Evolutionary conservation across 352 stramenopile genomes (phyloP).

Genomic region (Albugo laibachii): DNA sequence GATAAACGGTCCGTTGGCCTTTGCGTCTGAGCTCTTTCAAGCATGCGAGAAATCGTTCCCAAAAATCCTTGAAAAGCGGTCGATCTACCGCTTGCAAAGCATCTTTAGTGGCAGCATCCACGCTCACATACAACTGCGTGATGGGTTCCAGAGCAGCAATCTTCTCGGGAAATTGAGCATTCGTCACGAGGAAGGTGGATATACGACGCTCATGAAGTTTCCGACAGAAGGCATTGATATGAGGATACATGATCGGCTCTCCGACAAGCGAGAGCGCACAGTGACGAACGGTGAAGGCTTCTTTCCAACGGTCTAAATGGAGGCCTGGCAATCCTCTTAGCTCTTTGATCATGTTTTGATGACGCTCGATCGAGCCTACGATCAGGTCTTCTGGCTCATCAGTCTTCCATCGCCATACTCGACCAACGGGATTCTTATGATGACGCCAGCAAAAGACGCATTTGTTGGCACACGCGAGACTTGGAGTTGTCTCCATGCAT

Average conservation of each 20-base stretch:
- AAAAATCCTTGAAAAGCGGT: slow-evolving; percentile 94
- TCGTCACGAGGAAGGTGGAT: slow-evolving; percentile 97
- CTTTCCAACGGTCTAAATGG: slow-evolving; percentile 85
- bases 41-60: slow-evolving; percentile 88
- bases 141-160: slow-evolving; percentile 91
- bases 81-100: slow-evolving; percentile 90
- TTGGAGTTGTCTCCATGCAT: slow-evolving; percentile 98
- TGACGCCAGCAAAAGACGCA: slow-evolving; percentile 98
- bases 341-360: slow-evolving; percentile 91
- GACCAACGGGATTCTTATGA: slow-evolving; percentile 97
- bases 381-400: slow-evolving; percentile 93
- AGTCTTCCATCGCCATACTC: slow-evolving; percentile 96
- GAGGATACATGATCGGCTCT: slow-evolving; percentile 97
- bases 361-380: slow-evolving; percentile 76
- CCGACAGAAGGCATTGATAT: slow-evolving; percentile 93
- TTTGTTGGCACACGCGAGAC: slow-evolving; percentile 96
- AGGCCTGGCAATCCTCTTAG: slow-evolving; percentile 90
- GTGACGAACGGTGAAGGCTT: slow-evolving; percentile 91
- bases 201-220: slow-evolving; percentile 90
- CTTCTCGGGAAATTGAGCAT: slow-evolving; percentile 95
- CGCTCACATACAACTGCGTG: slow-evolving; percentile 97
- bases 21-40: slow-evolving; percentile 86
- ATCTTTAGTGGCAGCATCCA: slow-evolving; percentile 94
- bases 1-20: slow-evolving; percentile 90
- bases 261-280: slow-evolving; percentile 95